phyloP scores from a whole-genome alignment of 257 asterid genomes.

The Petrea volubilis region DNA sequence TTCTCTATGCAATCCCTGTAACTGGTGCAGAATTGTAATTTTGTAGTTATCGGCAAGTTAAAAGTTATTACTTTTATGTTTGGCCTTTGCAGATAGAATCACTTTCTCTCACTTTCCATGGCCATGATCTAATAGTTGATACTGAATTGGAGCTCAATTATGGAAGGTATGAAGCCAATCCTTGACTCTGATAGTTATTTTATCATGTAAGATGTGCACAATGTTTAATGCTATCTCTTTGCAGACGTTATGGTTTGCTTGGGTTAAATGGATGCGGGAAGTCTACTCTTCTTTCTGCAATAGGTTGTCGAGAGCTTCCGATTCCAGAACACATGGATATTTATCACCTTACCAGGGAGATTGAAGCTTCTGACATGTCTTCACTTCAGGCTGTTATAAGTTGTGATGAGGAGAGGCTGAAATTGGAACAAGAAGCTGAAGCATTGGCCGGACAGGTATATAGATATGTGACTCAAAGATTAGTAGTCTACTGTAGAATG shows the following conservation, averaged over 20 bases:
- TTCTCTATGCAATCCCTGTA: neutral
- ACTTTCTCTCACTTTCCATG: slow-evolving; percentile 94
- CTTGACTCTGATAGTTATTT: neutral
- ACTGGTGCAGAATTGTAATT: neutral
- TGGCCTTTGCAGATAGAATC: slow-evolving; percentile 77
- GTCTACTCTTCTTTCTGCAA: slow-evolving; percentile 91
- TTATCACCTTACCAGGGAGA: slow-evolving; percentile 83
- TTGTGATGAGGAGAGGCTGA: slow-evolving; percentile 92
- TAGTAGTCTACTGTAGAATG: neutral
- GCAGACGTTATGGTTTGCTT: slow-evolving; percentile 96
- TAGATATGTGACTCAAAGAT: neutral
- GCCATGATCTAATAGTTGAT: slow-evolving; percentile 95
- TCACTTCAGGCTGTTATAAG: slow-evolving; percentile 91
- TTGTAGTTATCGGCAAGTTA: neutral
- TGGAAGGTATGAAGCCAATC: slow-evolving; percentile 61
- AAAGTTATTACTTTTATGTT: neutral
- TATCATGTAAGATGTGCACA: neutral
- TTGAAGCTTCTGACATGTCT: slow-evolving; percentile 97
- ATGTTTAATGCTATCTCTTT: slow-evolving; percentile 9
- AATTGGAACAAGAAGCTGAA: slow-evolving; percentile 88
- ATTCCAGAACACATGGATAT: slow-evolving; percentile 99
- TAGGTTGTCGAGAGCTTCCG: slow-evolving; percentile 91
- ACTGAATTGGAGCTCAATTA: slow-evolving; percentile 92
- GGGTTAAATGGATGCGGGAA: slow-evolving; percentile 98
- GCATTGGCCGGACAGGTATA: slow-evolving; percentile 73